Conservation (phyloP, 116 monocot genomes). For the Dioscorea cayenensis region DNA sequence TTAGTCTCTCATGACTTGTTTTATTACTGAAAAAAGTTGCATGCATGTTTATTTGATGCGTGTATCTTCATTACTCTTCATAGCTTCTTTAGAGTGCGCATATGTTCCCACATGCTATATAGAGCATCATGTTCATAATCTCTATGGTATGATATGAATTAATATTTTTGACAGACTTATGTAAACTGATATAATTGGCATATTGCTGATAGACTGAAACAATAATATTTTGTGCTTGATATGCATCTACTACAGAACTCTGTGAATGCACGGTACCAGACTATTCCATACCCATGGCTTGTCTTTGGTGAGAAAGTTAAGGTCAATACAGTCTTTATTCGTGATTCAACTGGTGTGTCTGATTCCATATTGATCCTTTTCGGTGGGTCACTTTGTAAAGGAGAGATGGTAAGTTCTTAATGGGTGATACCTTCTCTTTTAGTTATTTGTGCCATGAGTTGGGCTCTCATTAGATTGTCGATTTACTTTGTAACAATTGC, state of each 20-base stretch:
- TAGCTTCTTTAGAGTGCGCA: too few species aligned
- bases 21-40: too few species aligned
- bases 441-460: not conserved
- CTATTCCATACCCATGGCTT: conserved; percentile 95
- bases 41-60: too few species aligned
- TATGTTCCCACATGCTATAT: too few species aligned
- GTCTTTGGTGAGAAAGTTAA: conserved; percentile 99
- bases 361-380: conserved; percentile 94
- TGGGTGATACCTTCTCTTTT: not conserved
- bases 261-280: conserved; percentile 95
- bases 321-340: conserved; percentile 89
- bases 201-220: not conserved
- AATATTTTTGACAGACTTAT: not conserved
- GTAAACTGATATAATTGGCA: not conserved
- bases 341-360: conserved; percentile 98
- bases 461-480: not conserved
- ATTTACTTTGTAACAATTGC: not conserved
- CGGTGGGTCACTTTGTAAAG: conserved; percentile 67
- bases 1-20: too few species aligned
- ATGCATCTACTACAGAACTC: conserved; percentile 73
- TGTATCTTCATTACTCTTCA: too few species aligned
- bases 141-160: too few species aligned
- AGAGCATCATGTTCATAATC: too few species aligned
- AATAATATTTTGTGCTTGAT: not conserved
- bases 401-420: conserved; percentile 63